These are phyloP conservation scores for Aspergillus cejpii DNA, from an alignment of 2,329 filamentous ascomycete genomes.

Conservation along the genomic window DNA sequence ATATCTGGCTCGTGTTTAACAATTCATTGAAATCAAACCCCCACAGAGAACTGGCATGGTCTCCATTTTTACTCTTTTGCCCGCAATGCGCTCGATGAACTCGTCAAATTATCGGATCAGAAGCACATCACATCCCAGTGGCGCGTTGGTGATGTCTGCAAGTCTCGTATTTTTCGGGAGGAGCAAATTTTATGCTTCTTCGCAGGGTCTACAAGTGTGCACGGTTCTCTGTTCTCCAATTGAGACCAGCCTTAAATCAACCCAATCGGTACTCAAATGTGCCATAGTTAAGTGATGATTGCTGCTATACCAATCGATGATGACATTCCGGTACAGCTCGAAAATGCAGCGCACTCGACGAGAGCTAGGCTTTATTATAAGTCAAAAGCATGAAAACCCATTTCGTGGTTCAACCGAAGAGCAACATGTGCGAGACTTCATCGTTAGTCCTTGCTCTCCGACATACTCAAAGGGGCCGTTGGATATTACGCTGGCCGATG, in stretches of 20 bases:
- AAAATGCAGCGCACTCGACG: background rate
- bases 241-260: background rate
- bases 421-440: background rate
- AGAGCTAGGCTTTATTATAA: background rate
- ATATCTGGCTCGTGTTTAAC: background rate
- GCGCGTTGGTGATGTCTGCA: background rate
- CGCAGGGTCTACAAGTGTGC: background rate
- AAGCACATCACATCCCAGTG: background rate
- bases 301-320: background rate
- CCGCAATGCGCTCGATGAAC: background rate
- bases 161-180: background rate
- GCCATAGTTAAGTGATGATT: background rate
- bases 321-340: background rate
- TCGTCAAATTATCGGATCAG: background rate
- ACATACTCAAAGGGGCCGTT: background rate
- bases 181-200: background rate
- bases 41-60: background rate
- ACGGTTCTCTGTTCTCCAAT: background rate
- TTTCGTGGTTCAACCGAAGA: background rate
- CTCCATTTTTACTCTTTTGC: background rate
- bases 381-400: background rate
- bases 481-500: background rate
- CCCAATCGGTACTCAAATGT: background rate
- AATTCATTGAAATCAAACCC: background rate
- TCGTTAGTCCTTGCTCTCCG: background rate